Percentiles rank a stretch among this genome's conserved stretches.
Conservation (phyloP, 1,139 yeast species). For the Debaryomyces robertsiae region DNA sequence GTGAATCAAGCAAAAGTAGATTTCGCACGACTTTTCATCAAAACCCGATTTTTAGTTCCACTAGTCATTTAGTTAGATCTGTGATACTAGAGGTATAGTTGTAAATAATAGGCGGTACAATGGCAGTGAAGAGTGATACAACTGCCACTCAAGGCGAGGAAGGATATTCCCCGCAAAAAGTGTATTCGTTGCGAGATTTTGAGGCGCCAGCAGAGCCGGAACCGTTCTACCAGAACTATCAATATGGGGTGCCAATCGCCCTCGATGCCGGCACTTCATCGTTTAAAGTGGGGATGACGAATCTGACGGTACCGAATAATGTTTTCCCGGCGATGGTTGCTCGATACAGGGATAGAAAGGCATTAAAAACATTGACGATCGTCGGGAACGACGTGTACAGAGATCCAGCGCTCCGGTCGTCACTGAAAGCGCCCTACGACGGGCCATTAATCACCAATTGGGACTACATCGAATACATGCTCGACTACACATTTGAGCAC, state of each 20-base stretch:
- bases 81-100: too few relatives aligned
- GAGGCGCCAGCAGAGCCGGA: slow-evolving; percentile 43
- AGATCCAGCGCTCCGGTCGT: slow-evolving; percentile 68
- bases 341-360: slow-evolving; percentile 75
- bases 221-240: slow-evolving; percentile 56
- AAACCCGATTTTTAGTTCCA: too few relatives aligned
- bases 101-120: background rate
- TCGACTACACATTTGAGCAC: slow-evolving; percentile 84
- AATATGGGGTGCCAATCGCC: slow-evolving; percentile 69
- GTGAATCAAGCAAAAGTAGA: too few relatives aligned
- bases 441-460: slow-evolving; percentile 87
- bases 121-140: slow-evolving; percentile 16
- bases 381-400: slow-evolving; percentile 82
- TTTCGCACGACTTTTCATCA: too few relatives aligned
- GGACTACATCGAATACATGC: slow-evolving; percentile 82
- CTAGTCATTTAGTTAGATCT: too few relatives aligned
- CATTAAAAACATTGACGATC: slow-evolving; percentile 63
- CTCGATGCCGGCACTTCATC: slow-evolving; percentile 75
- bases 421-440: slow-evolving; percentile 81
- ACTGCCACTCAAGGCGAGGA: slow-evolving; percentile 23
- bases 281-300: slow-evolving; percentile 73
- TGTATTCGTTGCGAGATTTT: slow-evolving; percentile 54
- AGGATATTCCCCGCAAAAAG: slow-evolving; percentile 49
- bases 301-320: slow-evolving; percentile 55
- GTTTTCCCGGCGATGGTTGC: slow-evolving; percentile 72